A percentile compares a stretch with the other conserved stretches of the same genome.
Conservation (phyloP, 495 filamentous ascomycete genomes). For the Rostrohypoxylon terebratum region DNA sequence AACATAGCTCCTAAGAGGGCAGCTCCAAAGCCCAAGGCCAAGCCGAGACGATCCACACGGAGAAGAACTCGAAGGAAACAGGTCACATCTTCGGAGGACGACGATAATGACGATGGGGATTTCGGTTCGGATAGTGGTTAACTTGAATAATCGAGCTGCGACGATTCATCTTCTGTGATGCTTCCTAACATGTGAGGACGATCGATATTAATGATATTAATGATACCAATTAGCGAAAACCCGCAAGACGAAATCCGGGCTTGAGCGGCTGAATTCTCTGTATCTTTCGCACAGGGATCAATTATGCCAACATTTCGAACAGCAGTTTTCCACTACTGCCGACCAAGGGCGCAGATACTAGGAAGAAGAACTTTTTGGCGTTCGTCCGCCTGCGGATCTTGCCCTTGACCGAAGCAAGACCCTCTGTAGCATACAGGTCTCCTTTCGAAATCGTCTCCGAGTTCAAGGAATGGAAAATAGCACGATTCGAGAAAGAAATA, state of each 20-base stretch:
- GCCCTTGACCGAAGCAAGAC: neutral
- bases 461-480: slow-evolving; percentile 24
- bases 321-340: slow-evolving; percentile 2
- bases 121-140: slow-evolving; percentile 36
- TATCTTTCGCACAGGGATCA: neutral
- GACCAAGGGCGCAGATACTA: neutral
- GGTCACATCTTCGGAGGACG: slow-evolving; percentile 41
- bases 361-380: slow-evolving; percentile 8
- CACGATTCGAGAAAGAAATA: neutral
- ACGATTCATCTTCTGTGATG: neutral
- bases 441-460: slow-evolving; percentile 5
- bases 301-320: neutral
- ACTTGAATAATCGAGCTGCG: neutral
- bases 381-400: neutral
- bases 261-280: slow-evolving; percentile 5
- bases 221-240: no score
- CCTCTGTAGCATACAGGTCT: slow-evolving; percentile 1
- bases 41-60: slow-evolving; percentile 41
- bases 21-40: slow-evolving; percentile 43
- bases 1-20: slow-evolving; percentile 37
- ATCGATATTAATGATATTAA: neutral
- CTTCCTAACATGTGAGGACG: neutral
- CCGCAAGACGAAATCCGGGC: neutral
- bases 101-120: slow-evolving; percentile 36
- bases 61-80: slow-evolving; percentile 44